phyloP scores from a whole-genome alignment of 306 rosid genomes.

The Rosa rugosa region DNA sequence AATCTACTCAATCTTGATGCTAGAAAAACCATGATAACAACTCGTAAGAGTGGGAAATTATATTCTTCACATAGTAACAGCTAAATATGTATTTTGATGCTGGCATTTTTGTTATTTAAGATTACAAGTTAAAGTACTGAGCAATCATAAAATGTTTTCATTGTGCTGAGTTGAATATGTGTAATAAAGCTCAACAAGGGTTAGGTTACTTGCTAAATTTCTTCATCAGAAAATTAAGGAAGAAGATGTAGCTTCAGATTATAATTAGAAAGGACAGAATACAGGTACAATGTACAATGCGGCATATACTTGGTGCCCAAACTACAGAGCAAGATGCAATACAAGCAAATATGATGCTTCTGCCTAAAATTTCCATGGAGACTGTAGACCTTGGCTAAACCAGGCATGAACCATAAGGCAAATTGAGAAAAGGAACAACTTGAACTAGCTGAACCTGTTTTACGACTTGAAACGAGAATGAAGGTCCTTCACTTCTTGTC shows the following conservation, averaged over 20 bases:
- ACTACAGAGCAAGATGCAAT: slow-evolving; percentile 1
- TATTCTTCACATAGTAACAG: background rate
- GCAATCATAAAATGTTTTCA: background rate
- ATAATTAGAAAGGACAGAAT: background rate
- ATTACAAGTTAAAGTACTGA: background rate
- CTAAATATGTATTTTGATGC: background rate
- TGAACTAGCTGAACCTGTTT: slow-evolving; percentile 22
- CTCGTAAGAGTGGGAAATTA: background rate
- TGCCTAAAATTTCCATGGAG: too few species aligned
- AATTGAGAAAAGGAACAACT: background rate
- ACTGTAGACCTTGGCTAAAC: background rate
- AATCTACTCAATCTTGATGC: background rate
- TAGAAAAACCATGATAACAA: background rate
- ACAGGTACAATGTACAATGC: slow-evolving; percentile 6
- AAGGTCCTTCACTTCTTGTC: background rate
- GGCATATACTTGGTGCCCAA: background rate
- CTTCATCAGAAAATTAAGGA: background rate
- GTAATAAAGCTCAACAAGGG: background rate
- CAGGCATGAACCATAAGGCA: slow-evolving; percentile 4
- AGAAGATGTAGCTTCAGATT: background rate
- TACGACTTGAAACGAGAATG: background rate
- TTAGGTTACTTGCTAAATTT: background rate
- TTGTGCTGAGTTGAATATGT: background rate
- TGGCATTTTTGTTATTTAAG: background rate
- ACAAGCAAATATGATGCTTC: slow-evolving; percentile 6